Evolutionary conservation across 2,329 filamentous ascomycete genomes (phyloP), one percentile per base, ranked within the genome.

Genomic region (Pseudogymnoascus sp.): DNA sequence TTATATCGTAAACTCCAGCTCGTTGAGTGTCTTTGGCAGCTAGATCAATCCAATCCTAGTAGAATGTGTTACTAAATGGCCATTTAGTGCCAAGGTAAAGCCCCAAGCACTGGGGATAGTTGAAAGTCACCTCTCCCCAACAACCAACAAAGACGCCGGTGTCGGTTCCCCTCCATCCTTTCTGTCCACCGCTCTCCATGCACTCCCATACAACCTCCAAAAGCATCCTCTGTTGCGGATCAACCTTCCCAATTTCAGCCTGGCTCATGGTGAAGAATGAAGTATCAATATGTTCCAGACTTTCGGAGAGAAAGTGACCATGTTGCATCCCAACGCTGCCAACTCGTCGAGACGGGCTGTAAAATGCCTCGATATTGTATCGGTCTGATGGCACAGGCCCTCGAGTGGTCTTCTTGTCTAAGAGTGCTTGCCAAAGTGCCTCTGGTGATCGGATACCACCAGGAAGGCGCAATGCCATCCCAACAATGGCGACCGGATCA

Each of bases 381-480:
- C 72, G 64, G 8, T 62, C 57, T 4, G 44, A 13, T 11, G 70
- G 72, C 33, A 75, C 67, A 42, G 13, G 17, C 17, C 40, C 40
- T 21, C 40, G 40, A 42, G 40, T 42, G 40, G 17, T 42, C 19
- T 21, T 42, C 19, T 42, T 42, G 9, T 42, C 17, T 21, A 42
- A 4, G 17, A 42, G 40, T 19, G 40, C 40, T 63, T 74, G 71
- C 74, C 74, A 76, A 33, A 76, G 70, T 62, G 74, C 73, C 4
- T 72, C 72, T 8, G 74, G 71, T 23, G 72, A 72, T 8, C 69
- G 67, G 7, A 74, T 69, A 50, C 69, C 70, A 15, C 72, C 73
- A 9, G 74, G 72, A 1, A 76, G 68, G 42, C 74, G 69, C n/a
- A 72, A 74, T 10, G 71, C 71, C 70, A 72, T 74, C 60, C 74